Conservation (phyloP, 306 rosid species). For the Luffa acutangula region DNA sequence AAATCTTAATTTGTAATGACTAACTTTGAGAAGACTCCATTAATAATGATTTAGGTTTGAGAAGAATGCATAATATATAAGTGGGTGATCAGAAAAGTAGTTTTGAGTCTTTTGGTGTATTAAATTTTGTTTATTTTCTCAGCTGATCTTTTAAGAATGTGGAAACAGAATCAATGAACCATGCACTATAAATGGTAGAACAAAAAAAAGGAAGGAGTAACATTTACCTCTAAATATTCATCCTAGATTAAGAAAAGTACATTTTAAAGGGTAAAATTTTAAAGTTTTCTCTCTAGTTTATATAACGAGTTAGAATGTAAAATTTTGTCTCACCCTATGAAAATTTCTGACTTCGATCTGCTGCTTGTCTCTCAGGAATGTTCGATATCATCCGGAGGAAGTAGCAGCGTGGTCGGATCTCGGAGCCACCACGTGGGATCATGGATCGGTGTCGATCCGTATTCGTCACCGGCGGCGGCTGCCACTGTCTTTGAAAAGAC, state of each 20-base stretch:
- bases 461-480: slow-evolving; percentile 24
- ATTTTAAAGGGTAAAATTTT: too few species aligned
- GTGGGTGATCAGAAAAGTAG: background rate
- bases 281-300: too few species aligned
- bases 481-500: slow-evolving; percentile 37
- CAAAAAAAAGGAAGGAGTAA: background rate
- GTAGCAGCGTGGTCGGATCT: slow-evolving; percentile 27
- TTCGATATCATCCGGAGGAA: slow-evolving; percentile 50
- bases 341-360: background rate
- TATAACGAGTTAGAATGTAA: too few species aligned
- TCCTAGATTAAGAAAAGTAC: too few species aligned
- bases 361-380: slow-evolving; percentile 33
- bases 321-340: background rate
- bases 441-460: slow-evolving; percentile 58
- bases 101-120: background rate
- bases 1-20: background rate
- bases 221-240: background rate
- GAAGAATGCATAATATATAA: background rate
- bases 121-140: background rate
- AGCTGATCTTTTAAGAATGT: background rate
- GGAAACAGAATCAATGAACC: background rate
- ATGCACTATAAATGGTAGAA: background rate
- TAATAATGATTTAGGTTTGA: background rate
- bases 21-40: background rate
- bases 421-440: slow-evolving; percentile 33